phyloP scores from a whole-genome alignment of 148 eudicot species.

The Polygonum maritimum region DNA sequence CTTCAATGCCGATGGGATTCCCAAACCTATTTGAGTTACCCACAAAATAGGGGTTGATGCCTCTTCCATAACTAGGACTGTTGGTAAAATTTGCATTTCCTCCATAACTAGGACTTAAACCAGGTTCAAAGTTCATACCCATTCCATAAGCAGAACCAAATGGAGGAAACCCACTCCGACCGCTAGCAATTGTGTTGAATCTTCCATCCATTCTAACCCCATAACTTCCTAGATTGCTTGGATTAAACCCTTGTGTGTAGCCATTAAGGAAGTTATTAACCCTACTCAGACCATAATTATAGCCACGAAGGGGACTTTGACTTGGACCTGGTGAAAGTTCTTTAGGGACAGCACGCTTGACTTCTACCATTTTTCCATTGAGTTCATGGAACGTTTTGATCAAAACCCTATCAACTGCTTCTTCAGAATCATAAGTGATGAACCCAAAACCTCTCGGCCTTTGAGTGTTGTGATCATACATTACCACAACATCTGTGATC shows the following conservation, averaged over 20 bases:
- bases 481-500: conserved; percentile 63
- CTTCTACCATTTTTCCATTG: conserved; percentile 64
- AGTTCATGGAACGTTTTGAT: conserved; percentile 57
- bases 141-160: conserved; percentile 9
- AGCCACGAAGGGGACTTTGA: conserved; percentile 31
- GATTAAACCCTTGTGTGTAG: conserved; percentile 43
- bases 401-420: conserved; percentile 55
- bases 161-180: conserved; percentile 38
- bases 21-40: conserved; percentile 41
- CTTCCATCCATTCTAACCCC: conserved; percentile 57
- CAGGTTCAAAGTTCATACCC: conserved; percentile 37
- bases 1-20: conserved; percentile 26
- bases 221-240: conserved; percentile 40
- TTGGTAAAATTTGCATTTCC: conserved; percentile 32
- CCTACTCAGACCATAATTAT: conserved; percentile 40
- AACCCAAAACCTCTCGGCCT: conserved; percentile 74
- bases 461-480: conserved; percentile 70
- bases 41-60: conserved; percentile 35
- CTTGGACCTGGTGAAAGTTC: conserved; percentile 53
- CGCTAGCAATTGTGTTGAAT: conserved; percentile 31
- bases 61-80: conserved; percentile 36
- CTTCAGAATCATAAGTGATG: conserved; percentile 60
- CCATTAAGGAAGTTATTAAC: conserved; percentile 38
- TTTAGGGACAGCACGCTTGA: conserved; percentile 66
- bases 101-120: conserved; percentile 30